These are phyloP conservation scores for Aspergillus puulaauensis DNA, from an alignment of 2,329 filamentous ascomycete genomes.

Conservation along the genomic window DNA sequence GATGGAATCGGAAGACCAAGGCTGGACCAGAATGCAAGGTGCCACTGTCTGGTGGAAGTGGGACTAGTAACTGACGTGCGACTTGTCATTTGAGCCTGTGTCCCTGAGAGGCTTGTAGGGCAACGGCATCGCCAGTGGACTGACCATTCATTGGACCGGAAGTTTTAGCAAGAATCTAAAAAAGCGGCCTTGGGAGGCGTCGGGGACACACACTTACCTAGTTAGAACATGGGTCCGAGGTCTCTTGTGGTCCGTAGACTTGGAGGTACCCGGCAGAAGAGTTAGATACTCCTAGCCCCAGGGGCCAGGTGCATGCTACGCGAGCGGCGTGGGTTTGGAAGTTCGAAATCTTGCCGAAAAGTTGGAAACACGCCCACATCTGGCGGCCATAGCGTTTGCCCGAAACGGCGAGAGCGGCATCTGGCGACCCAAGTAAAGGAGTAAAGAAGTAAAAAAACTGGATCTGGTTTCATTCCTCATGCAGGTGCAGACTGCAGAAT, in stretches of 20 bases:
- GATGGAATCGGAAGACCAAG: neutral
- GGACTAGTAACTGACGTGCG: neutral
- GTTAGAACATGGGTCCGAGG: constrained; percentile 4
- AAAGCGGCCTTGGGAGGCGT: neutral
- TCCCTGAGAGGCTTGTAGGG: neutral
- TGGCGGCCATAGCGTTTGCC: too few relatives aligned
- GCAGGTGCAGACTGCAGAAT: neutral
- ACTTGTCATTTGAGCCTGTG: neutral
- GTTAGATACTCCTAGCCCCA: too few relatives aligned
- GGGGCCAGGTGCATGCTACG: too few relatives aligned
- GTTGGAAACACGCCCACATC: neutral
- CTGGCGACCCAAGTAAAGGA: too few relatives aligned
- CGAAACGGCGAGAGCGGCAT: too few relatives aligned
- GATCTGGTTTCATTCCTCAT: neutral
- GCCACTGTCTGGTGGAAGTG: constrained; percentile 1
- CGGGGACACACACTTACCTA: neutral
- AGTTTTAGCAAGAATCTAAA: neutral
- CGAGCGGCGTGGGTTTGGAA: too few relatives aligned
- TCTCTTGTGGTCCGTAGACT: neutral
- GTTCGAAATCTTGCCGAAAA: neutral
- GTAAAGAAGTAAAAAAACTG: too few relatives aligned
- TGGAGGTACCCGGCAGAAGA: neutral
- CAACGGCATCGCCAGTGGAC: neutral
- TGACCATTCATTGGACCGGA: neutral
- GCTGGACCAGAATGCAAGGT: neutral